A percentile compares a stretch with the other conserved stretches of the same genome.
Conservation (phyloP, 202 grass and related monocot species). For the Schoenoplectus tabernaemontani region DNA sequence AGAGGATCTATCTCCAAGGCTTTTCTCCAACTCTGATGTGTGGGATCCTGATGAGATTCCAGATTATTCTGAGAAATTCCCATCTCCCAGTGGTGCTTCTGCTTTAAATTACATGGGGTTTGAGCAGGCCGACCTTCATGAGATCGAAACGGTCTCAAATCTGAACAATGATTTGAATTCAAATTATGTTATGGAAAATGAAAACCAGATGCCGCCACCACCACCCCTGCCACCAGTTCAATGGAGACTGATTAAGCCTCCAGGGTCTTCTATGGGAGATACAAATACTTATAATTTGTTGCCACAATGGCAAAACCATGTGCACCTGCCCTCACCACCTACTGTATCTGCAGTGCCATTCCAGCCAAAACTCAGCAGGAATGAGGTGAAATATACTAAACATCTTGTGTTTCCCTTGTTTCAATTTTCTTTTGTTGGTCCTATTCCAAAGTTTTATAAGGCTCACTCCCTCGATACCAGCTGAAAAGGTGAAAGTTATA, state of each 20-base stretch:
- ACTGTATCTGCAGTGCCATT: not conserved
- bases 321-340: slow-evolving; percentile 15
- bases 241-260: slow-evolving; percentile 65
- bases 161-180: slow-evolving; percentile 36
- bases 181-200: slow-evolving; percentile 20
- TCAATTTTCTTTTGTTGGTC: not conserved
- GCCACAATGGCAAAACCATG: slow-evolving; percentile 16
- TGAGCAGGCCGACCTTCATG: slow-evolving; percentile 82
- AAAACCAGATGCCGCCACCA: slow-evolving; percentile 59
- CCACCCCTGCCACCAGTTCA: slow-evolving; percentile 91
- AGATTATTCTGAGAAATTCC: slow-evolving; percentile 49
- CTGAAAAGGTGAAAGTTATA: not conserved
- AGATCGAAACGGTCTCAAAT: slow-evolving; percentile 57
- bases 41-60: slow-evolving; percentile 73
- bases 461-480: not conserved
- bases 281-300: slow-evolving; percentile 16
- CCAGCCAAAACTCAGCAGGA: slow-evolving; percentile 29
- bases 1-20: slow-evolving; percentile 69
- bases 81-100: slow-evolving; percentile 23
- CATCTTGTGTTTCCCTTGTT: slow-evolving; percentile 11
- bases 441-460: not conserved
- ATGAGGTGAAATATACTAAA: slow-evolving; percentile 28
- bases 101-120: slow-evolving; percentile 15
- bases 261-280: slow-evolving; percentile 34
- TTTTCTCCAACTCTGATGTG: slow-evolving; percentile 93